Percentiles rank a stretch among this genome's conserved stretches.
Evolutionary conservation across 192 early-diverging fungal species (phyloP).

Genomic region (Coemansia sp.): DNA sequence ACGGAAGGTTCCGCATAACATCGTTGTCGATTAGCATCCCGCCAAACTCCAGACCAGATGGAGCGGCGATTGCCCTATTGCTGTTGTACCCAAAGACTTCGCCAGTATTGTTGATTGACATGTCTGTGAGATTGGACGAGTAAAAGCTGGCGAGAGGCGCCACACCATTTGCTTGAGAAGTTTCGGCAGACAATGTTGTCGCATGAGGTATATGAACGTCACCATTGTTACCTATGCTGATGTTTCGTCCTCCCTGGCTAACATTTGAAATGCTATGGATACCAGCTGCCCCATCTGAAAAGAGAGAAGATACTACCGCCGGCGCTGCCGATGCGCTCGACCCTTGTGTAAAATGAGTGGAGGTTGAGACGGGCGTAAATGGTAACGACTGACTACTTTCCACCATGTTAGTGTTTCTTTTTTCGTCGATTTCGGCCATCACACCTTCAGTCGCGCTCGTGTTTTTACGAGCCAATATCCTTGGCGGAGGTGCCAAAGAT

Average conservation of each 20-base stretch:
- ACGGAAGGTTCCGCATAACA: conserved; percentile 27
- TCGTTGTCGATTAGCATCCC: conserved; percentile 33
- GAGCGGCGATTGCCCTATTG: not conserved
- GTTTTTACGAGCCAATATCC: conserved; percentile 2
- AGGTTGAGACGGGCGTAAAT: too few species aligned
- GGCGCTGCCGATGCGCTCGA: too few species aligned
- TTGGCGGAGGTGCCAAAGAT: conserved; percentile 22
- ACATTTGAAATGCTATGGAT: too few species aligned
- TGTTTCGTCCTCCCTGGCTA: not conserved
- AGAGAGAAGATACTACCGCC: too few species aligned
- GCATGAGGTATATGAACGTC: not conserved
- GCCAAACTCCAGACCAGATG: conserved; percentile 21
- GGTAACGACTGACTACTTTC: not conserved
- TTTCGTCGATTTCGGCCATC: too few species aligned
- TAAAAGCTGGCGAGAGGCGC: not conserved
- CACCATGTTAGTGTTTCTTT: not conserved
- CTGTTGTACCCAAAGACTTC: conserved; percentile 8
- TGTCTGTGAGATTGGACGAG: not conserved
- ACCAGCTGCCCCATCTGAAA: too few species aligned
- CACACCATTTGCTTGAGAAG: not conserved
- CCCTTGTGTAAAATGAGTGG: too few species aligned
- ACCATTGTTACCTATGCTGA: not conserved
- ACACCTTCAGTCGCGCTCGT: not conserved
- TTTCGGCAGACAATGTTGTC: not conserved
- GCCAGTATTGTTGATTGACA: not conserved